Base-by-base conservation (phyloP, 1,139 yeast species). In the Geotrichum aggregatum region DNA sequence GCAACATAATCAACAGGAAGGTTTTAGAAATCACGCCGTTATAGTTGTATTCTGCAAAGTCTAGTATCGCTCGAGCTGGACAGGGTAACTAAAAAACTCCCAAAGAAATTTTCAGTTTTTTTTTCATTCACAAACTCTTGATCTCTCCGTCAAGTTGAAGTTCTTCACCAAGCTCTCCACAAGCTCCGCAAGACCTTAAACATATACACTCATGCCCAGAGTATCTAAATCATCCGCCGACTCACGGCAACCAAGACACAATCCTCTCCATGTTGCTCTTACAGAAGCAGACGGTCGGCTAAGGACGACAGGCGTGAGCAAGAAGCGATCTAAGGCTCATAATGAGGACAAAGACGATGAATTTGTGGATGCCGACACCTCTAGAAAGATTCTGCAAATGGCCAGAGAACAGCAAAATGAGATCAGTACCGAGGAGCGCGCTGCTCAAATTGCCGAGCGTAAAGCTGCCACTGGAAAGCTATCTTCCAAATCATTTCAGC, bases 341-440 rank as follows among this genome's bases (percentile, higher is more conserved):
- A 50, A 45, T 18, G 52, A 50, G 3, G 79, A 79, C 33, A 75
- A 74, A 14, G 81, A 74, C 21, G 91, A 84, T 54, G 83, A 78
- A 43, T 84, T 71, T 61, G 76, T 92, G 45, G 97, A 91, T 72
- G 87, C 97, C 18, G 75, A 81, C 26, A 75, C 88, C 35, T 87
- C 98, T 1, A 78, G 95, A 69, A 88, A 82, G 71, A 91, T 92
- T 68, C 75, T 92, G 59, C 87, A 85, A 66, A 75, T 92, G 59
- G 98, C 98, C 14, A 83, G 79, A 62, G 92, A 85, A 63, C 98
- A 92, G 71, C 97, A 89, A 67, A 91, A 87, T 45, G 98, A 92
- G 66, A 69, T 91, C 30, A 86, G 78, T 54, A 74, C 70, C 6
- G 95, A 87, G 65, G 88, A 60, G 58, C 13, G 47, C 11, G 52